Conservation (phyloP, 768 basidiomycete species). For the Tulasnella calospora region DNA sequence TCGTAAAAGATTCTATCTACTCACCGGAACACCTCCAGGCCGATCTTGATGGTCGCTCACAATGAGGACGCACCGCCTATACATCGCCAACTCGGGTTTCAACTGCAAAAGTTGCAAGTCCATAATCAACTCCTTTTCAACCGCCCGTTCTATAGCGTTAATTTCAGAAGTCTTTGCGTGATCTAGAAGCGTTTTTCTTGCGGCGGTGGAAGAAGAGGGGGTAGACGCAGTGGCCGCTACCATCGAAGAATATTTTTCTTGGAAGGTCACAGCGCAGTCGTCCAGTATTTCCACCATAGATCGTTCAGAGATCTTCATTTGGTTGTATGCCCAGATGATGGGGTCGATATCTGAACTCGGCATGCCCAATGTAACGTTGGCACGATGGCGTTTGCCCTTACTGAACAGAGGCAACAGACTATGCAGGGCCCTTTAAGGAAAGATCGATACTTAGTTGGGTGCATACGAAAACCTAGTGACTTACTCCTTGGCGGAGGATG, state of each 20-base stretch:
- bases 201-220: background rate
- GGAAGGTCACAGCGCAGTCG: background rate
- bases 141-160: background rate
- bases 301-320: background rate
- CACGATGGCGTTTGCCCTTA: background rate
- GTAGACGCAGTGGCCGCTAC: background rate
- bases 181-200: background rate
- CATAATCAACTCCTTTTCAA: slow-evolving; percentile 8
- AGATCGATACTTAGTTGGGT: background rate
- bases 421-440: background rate
- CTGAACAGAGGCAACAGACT: background rate
- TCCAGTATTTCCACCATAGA: background rate
- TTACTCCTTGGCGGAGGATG: background rate
- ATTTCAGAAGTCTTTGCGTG: background rate
- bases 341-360: background rate
- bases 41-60: background rate
- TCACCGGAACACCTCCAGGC: background rate
- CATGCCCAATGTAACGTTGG: slow-evolving; percentile 3
- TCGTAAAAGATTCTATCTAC: background rate
- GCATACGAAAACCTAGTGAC: no score
- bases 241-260: background rate
- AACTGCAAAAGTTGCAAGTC: slow-evolving; percentile 10
- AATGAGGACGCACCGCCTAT: slow-evolving; percentile 9
- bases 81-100: slow-evolving; percentile 5
- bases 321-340: slow-evolving; percentile 7